phyloP scores from a whole-genome alignment of 208 protist genomes.

The Leishmania gerbilli region DNA sequence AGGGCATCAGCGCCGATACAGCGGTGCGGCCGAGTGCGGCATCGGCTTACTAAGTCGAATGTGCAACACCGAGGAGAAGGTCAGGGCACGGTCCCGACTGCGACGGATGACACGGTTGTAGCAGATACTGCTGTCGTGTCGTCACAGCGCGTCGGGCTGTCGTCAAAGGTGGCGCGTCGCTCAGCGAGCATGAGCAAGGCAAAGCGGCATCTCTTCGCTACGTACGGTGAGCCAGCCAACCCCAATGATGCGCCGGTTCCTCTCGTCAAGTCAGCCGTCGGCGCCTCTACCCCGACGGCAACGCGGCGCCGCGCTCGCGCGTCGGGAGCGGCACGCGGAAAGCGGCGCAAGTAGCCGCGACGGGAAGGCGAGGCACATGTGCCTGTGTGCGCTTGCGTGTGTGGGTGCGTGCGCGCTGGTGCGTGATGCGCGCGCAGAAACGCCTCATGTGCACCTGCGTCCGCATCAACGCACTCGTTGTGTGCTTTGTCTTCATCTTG shows the following conservation, averaged over 20 bases:
- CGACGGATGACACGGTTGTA: neutral
- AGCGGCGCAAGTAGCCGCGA: neutral
- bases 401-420: neutral
- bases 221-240: neutral
- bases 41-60: neutral
- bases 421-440: neutral
- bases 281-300: neutral
- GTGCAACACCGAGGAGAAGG: neutral
- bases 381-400: neutral
- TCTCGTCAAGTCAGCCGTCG: neutral
- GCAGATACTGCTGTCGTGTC: neutral
- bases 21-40: neutral
- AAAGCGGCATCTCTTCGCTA: neutral
- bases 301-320: neutral
- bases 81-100: neutral
- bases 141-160: neutral
- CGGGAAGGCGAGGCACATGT: neutral
- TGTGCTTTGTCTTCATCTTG: neutral
- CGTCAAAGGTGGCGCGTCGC: neutral
- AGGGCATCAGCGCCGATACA: neutral
- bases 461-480: neutral
- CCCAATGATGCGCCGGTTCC: neutral
- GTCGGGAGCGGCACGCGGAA: neutral
- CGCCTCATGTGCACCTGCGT: neutral
- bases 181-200: neutral